Base-by-base conservation (phyloP, 345 rosid species). In the Ceriops zippeliana region DNA sequence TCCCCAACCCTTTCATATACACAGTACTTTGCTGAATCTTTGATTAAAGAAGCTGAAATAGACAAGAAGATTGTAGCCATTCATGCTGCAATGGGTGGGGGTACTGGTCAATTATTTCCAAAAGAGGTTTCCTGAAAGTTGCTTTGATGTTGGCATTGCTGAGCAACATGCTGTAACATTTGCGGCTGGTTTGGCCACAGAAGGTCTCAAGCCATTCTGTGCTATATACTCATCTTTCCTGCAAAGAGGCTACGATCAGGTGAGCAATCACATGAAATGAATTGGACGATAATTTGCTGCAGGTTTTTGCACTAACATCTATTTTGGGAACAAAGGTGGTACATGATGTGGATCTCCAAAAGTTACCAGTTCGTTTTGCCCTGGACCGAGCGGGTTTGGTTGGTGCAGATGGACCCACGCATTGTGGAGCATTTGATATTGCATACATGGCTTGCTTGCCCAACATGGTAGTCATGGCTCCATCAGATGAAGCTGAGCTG, bases 21-120 rank as follows among this genome's bases (percentile, higher is more conserved):
- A 0, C 86, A 67, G 69, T 87, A 87, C 74, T 89, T 89, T 42
- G 91, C 85, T 28, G 91, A 89, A 62, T 81, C 90, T 2, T 71
- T 89, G 38, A 81, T 89, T 61, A 78, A 75, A 71, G 96, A 86
- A 72, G 96, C 96, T 4, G 88, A 89, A 70, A 63, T 52, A 61
- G 96, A 89, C 65, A 54, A 80, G 7, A 85, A 83, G 75, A 82
- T 89, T 4, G 83, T 86, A 27, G 90, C 88, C 34, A 89, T 89
- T 67, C 96, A 89, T 70, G 96, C 91, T 8, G 96, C 95, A 42
- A 89, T 89, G 96, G 91, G 96, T 11, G 91, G 96, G 17, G 96
- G 91, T 1, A 89, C 96, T 0, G 96, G 91, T 57, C 66, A 89
- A 89, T 65, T 85, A 78, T 58, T 86, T 89, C 79, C 90, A 86